Conservation (phyloP, 768 basidiomycete genomes). For the Trametes sanguinea region DNA sequence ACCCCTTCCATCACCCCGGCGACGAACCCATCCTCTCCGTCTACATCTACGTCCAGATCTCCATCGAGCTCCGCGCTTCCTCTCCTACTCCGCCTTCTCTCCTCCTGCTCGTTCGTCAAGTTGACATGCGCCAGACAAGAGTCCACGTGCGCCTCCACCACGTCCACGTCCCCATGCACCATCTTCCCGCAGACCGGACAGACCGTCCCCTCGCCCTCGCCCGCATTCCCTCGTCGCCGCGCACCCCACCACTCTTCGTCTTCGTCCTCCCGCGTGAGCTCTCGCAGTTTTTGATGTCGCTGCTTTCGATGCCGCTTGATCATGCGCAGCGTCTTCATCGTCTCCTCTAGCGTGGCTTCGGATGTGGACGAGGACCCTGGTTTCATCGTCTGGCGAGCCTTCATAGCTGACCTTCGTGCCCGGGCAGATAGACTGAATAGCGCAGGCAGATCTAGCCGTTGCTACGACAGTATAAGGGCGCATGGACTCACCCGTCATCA, state of each 20-base stretch:
- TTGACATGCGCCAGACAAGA: slow-evolving; percentile 65
- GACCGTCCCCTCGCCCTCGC: slow-evolving; percentile 45
- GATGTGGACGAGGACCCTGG: slow-evolving; percentile 16
- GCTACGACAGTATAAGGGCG: not conserved
- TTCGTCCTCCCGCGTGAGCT: slow-evolving; percentile 65
- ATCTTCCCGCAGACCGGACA: slow-evolving; percentile 70
- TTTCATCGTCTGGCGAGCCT: slow-evolving; percentile 40
- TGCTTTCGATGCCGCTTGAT: slow-evolving; percentile 72
- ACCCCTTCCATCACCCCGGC: slow-evolving; percentile 35
- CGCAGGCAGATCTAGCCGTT: not conserved
- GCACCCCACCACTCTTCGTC: slow-evolving; percentile 35
- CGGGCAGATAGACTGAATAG: slow-evolving; percentile 33
- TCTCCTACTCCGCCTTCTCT: slow-evolving; percentile 31
- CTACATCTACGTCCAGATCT: slow-evolving; percentile 44
- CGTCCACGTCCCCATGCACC: slow-evolving; percentile 68
- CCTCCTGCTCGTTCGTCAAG: slow-evolving; percentile 45
- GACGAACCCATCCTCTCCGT: slow-evolving; percentile 34
- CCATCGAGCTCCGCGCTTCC: slow-evolving; percentile 37
- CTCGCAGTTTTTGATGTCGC: slow-evolving; percentile 65
- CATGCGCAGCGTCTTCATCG: slow-evolving; percentile 57
- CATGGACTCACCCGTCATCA: slow-evolving; percentile 52
- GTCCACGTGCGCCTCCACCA: slow-evolving; percentile 81
- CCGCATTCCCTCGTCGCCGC: slow-evolving; percentile 21
- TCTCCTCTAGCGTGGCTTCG: slow-evolving; percentile 31
- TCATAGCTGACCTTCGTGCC: slow-evolving; percentile 48